Base-by-base conservation (phyloP, 768 basidiomycete genomes). In the Panaeolus papilionaceus region DNA sequence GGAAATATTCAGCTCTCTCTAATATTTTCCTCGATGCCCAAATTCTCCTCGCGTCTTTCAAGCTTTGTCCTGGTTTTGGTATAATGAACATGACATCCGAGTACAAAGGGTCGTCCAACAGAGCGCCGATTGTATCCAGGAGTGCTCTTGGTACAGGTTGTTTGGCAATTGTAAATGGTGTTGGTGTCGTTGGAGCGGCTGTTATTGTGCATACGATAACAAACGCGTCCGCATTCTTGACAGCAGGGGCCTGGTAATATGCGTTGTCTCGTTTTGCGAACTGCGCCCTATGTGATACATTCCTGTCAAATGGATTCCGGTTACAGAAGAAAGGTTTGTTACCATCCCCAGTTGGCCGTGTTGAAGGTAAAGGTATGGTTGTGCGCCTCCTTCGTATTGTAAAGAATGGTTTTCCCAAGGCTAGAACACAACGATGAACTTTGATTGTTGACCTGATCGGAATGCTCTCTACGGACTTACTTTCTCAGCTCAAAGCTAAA, bases 321-420 rank as follows among this genome's bases (percentile, higher is more conserved):
- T 23, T 23, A 26, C 28, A 33, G 40, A 18, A 10, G 1, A 28
- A 33, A 8, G n/a, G 3, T 26, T 47, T 14, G 42, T 40, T 85
- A 91, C 92, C 94, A 95, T 77, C 92, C 93, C 94, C 93, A 94
- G 72, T 94, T 95, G 37, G 91, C 91, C 12, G 93, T 91, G 90
- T 92, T 90, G 75, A 85, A 88, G 11, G 91, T 92, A 69, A 95
- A 95, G 0, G 90, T 87, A 74, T 94, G 93, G 68, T 95, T 92
- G 38, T 89, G 84, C 0, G 93, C 93, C 76, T 95, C 93, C 75
- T 94, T 95, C 45, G 82, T 77, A 66, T 88, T 88, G 72, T 87
- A 90, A 0, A 85, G 66, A 1, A 85, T 76, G 0, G 79, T 82
- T 73, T 87, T 90, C 4, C 76, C 76, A 63, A 80, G 62, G 64